Base-by-base conservation (phyloP, 495 filamentous ascomycete species). In the Xylaria venustula region DNA sequence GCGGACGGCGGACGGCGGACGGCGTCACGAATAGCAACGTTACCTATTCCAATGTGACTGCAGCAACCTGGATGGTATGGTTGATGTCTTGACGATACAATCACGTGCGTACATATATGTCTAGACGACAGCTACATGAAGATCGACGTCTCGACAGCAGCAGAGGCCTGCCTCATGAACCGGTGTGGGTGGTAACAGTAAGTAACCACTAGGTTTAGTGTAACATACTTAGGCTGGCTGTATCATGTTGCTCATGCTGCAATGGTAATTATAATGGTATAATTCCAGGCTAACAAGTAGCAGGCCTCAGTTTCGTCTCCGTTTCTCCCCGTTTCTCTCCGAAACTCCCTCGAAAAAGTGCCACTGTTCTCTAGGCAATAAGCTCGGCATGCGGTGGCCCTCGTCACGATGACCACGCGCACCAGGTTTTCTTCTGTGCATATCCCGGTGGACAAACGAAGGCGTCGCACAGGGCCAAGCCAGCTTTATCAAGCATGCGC, bases 391-490 rank as follows among this genome's bases (percentile, higher is more conserved):
- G 56, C 56, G 36, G 7, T 34, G 44, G 50, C 50, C 32, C 20
- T 59, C 46, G 46, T 59, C 34, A 57, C 30, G 42, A 57, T 55
- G 53, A 45, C 53, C 40, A 32, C 26, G 40, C 3, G 25, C 17
- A 7, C 26, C 25, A 15, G 53, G n/a, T 54, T 19, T 19, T 12
- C 3, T 15, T 40, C 53, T 36, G 42, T 17, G 12, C 28, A 48
- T 26, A 47, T 37, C 19, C 54, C 40, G 45, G 45, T 51, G 45
- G 56, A 50, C 56, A 22, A 28, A 46, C 23, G 56, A 59, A 15
- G 44, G 20, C 20, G 23, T 58, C 26, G 44, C 54, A 48, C 14
- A 36, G 20, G 45, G 55, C 55, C 55, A 58, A 58, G 55, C 32
- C 45, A 41, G 3, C 45, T 49, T 42, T 58, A 45, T 58, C 55